Percentiles rank a stretch among this genome's conserved stretches.
These are phyloP conservation scores for Cercospora sp. DNA, from an alignment of 2,329 filamentous ascomycete genomes.

Conservation along the genomic window DNA sequence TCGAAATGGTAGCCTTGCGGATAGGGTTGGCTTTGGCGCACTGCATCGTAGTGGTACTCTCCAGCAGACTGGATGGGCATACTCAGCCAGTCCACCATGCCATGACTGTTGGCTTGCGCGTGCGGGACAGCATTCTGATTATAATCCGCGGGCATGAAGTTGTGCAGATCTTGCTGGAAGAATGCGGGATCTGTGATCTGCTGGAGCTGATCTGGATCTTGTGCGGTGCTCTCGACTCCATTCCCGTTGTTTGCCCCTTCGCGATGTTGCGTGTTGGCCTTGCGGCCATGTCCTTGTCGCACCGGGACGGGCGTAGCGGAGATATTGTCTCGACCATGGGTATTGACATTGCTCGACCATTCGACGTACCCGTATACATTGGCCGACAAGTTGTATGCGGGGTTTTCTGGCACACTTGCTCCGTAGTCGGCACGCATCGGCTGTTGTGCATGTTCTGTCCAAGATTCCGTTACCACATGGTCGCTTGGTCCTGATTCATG, in stretches of 20 bases:
- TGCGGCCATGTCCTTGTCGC: neutral
- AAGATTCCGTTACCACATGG: too few relatives aligned
- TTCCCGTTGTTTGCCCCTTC: neutral
- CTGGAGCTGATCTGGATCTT: slow-evolving; percentile 1
- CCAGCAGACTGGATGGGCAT: neutral
- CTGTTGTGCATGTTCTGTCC: too few relatives aligned
- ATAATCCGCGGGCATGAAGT: neutral
- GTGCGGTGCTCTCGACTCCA: neutral
- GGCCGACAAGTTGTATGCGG: neutral
- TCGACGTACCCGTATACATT: neutral
- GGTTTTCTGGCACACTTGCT: neutral
- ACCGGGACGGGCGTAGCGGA: neutral
- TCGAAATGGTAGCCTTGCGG: neutral
- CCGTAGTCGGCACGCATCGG: neutral
- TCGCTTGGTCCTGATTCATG: too few relatives aligned
- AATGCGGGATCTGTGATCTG: neutral
- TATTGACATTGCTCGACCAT: neutral
- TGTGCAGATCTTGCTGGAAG: slow-evolving; percentile 6
- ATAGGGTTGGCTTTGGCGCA: neutral
- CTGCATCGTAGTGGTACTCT: neutral
- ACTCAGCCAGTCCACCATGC: neutral
- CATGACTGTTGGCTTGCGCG: neutral
- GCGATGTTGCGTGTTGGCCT: neutral
- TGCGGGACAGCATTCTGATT: neutral
- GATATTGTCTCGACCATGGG: neutral